Percentiles rank a stretch among this genome's conserved stretches.
Evolutionary conservation across 768 basidiomycete genomes (phyloP).

Genomic region (Rhodotorula kratochvilovae): DNA sequence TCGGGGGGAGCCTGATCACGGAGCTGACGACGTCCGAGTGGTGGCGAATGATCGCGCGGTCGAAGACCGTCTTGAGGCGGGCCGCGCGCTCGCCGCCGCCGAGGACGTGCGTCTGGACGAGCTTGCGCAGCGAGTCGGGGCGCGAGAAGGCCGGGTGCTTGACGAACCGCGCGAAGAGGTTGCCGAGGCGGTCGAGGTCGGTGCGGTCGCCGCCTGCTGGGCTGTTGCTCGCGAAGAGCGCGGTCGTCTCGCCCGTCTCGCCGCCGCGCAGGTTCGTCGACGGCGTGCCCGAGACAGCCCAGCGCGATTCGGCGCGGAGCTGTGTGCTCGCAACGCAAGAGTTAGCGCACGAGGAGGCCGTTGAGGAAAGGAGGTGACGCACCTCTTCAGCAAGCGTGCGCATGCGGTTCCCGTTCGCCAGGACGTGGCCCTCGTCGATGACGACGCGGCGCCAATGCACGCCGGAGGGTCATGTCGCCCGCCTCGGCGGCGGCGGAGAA

Average conservation of each 20-base stretch:
- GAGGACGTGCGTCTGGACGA: neutral
- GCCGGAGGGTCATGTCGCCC: slow-evolving; percentile 8
- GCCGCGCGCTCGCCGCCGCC: slow-evolving; percentile 1
- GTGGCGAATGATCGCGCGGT: slow-evolving; percentile 33
- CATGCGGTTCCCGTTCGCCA: slow-evolving; percentile 11
- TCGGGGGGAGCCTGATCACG: slow-evolving; percentile 24
- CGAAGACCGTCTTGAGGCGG: slow-evolving; percentile 23
- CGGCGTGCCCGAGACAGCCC: slow-evolving; percentile 41
- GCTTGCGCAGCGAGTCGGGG: slow-evolving; percentile 12
- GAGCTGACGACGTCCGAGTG: slow-evolving; percentile 5
- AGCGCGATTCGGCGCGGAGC: slow-evolving; percentile 37
- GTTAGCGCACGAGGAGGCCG: neutral
- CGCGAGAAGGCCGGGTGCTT: slow-evolving; percentile 27
- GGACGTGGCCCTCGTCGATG: slow-evolving; percentile 40
- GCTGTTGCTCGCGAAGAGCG: slow-evolving; percentile 16
- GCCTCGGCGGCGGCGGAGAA: slow-evolving; percentile 30
- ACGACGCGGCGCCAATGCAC: slow-evolving; percentile 40
- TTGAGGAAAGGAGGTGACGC: neutral
- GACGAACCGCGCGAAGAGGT: slow-evolving; percentile 32
- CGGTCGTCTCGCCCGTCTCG: slow-evolving; percentile 19
- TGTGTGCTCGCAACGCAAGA: neutral
- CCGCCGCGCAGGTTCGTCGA: slow-evolving; percentile 37
- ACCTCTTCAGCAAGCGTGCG: slow-evolving; percentile 28
- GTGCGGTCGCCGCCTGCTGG: slow-evolving; percentile 20
- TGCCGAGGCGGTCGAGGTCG: slow-evolving; percentile 38